A percentile compares a stretch with the other conserved stretches of the same genome.
phyloP scores from a whole-genome alignment of 768 basidiomycete genomes.

The Naematelia encephala region DNA sequence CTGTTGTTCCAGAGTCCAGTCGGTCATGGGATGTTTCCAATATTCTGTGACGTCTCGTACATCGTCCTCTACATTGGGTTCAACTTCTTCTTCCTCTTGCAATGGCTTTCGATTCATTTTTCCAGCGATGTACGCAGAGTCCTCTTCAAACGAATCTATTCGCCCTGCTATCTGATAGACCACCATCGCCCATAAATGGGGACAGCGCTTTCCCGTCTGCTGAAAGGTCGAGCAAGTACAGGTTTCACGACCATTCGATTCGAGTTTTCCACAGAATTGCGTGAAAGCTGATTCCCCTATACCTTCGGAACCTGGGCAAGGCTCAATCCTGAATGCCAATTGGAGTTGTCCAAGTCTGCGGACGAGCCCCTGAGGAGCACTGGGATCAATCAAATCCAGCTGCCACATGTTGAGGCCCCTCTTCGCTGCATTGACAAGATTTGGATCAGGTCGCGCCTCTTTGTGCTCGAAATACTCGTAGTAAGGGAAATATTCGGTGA shows the following conservation, averaged over 20 bases:
- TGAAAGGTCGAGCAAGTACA: background rate
- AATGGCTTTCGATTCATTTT: too few species aligned
- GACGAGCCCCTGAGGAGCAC: background rate
- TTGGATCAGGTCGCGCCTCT: background rate
- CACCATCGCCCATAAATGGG: conserved; percentile 8
- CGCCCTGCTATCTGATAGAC: conserved; percentile 1
- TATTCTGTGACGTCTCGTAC: too few species aligned
- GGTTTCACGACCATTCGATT: background rate
- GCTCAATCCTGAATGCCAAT: background rate
- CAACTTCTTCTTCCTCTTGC: too few species aligned
- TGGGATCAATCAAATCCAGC: background rate
- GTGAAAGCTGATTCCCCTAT: too few species aligned
- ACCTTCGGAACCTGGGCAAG: too few species aligned
- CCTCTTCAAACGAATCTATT: conserved; percentile 1
- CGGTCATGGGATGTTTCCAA: too few species aligned
- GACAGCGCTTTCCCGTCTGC: conserved; percentile 5
- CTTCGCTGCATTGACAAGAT: background rate
- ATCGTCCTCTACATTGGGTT: too few species aligned
- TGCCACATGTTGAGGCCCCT: conserved; percentile 5
- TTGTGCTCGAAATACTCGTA: background rate
- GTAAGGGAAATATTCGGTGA: conserved; percentile 10
- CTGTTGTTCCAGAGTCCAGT: too few species aligned
- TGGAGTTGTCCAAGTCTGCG: background rate
- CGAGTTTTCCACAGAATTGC: background rate
- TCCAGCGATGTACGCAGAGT: background rate